Conservation (phyloP, 768 basidiomycete genomes). For the Termitomyces heimii region DNA sequence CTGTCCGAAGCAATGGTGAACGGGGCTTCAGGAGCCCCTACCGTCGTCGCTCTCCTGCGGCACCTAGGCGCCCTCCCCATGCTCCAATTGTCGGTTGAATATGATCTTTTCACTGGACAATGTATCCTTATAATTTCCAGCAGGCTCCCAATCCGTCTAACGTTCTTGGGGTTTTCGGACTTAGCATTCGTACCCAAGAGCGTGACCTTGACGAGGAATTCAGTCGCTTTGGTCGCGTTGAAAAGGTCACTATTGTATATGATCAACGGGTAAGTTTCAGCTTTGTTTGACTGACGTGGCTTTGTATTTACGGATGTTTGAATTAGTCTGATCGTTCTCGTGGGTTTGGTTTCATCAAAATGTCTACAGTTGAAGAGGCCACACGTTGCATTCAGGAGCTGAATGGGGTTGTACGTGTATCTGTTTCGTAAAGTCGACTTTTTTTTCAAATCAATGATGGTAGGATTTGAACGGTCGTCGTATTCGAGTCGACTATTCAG, state of each 20-base stretch:
- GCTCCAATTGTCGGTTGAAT: slow-evolving; percentile 62
- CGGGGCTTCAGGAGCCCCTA: slow-evolving; percentile 54
- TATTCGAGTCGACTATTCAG: slow-evolving; percentile 95
- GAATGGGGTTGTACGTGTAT: slow-evolving; percentile 71
- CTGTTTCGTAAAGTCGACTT: background rate
- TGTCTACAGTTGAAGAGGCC: slow-evolving; percentile 87
- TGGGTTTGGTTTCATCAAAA: slow-evolving; percentile 96
- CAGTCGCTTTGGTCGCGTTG: slow-evolving; percentile 78
- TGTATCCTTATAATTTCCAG: slow-evolving; percentile 33
- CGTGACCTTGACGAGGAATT: slow-evolving; percentile 95
- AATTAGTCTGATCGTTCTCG: slow-evolving; percentile 87
- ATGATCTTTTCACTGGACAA: slow-evolving; percentile 4
- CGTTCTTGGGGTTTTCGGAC: slow-evolving; percentile 96
- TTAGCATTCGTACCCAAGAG: slow-evolving; percentile 92
- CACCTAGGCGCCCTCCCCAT: slow-evolving; percentile 60
- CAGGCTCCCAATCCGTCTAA: slow-evolving; percentile 85
- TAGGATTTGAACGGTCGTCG: slow-evolving; percentile 93
- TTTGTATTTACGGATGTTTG: slow-evolving; percentile 10
- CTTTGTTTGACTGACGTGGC: background rate
- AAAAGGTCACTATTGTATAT: slow-evolving; percentile 95
- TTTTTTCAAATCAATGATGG: background rate
- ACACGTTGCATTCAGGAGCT: slow-evolving; percentile 81
- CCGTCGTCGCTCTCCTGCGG: slow-evolving; percentile 53
- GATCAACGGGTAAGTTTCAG: slow-evolving; percentile 79
- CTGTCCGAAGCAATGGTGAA: slow-evolving; percentile 38